A percentile compares a stretch with the other conserved stretches of the same genome.
Conservation (phyloP, 1,284 basidiomycete genomes). For the Uromyces viciae-fabae region DNA sequence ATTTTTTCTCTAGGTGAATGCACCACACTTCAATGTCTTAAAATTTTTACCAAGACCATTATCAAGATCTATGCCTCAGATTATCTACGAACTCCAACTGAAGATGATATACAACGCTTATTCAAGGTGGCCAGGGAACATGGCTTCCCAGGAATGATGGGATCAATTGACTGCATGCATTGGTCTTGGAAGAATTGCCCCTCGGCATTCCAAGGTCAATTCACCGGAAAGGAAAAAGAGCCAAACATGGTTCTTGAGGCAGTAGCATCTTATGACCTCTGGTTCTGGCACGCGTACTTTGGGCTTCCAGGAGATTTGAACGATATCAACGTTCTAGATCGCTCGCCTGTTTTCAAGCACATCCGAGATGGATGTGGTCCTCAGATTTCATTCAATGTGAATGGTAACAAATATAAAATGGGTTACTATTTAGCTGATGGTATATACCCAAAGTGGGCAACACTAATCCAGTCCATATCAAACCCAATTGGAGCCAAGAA, state of each 20-base stretch:
- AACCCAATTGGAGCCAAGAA: not conserved
- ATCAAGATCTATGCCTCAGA: not conserved
- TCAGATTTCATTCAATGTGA: not conserved
- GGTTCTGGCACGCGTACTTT: too few relatives aligned
- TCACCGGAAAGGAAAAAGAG: conserved; percentile 14
- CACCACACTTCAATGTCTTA: too few relatives aligned
- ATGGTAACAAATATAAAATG: too few relatives aligned
- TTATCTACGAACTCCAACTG: not conserved
- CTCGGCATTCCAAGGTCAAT: not conserved
- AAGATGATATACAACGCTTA: not conserved
- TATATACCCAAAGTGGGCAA: not conserved
- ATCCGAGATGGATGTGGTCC: not conserved
- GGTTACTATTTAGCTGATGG: not conserved
- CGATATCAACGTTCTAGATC: not conserved
- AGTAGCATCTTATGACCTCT: not conserved
- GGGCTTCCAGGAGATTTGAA: too few relatives aligned
- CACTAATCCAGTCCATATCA: not conserved
- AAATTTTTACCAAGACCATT: not conserved
- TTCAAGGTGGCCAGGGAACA: not conserved
- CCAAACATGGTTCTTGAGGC: not conserved
- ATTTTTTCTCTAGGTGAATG: too few relatives aligned
- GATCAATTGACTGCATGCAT: conserved; percentile 12
- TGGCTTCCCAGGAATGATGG: conserved; percentile 5
- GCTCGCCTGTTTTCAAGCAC: not conserved
- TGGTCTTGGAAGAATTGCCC: conserved; percentile 15